Conservation (phyloP, 2,329 filamentous ascomycete genomes). For the Monilinia fructigena region DNA sequence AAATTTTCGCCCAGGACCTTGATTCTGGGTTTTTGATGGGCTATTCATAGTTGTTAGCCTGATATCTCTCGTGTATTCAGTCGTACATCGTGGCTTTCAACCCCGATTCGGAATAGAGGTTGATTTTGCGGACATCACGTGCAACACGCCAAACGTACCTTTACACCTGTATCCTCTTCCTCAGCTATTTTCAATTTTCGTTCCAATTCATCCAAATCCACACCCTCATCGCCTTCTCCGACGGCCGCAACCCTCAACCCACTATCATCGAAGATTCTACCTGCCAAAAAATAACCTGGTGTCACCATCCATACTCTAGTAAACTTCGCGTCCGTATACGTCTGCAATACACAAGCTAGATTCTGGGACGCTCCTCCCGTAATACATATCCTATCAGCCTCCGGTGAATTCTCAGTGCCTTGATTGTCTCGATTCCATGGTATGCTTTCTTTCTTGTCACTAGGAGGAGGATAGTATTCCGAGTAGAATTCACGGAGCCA, state of each 20-base stretch:
- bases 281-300: constrained; percentile 82
- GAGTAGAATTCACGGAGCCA: constrained; percentile 62
- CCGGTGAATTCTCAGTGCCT: neutral
- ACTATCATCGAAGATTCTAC: constrained; percentile 79
- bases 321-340: constrained; percentile 74
- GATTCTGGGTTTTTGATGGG: constrained; percentile 42
- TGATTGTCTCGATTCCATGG: constrained; percentile 2
- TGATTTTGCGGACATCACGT: neutral
- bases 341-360: constrained; percentile 71
- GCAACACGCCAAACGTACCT: constrained; percentile 4
- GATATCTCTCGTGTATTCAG: neutral
- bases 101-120: neutral
- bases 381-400: constrained; percentile 65
- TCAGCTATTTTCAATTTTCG: constrained; percentile 28
- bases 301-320: constrained; percentile 81
- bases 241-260: constrained; percentile 71
- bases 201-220: constrained; percentile 65
- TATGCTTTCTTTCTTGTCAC: neutral
- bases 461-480: neutral
- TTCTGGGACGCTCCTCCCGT: constrained; percentile 85
- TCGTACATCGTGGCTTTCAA: neutral
- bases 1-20: constrained; percentile 69
- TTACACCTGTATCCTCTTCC: constrained; percentile 16
- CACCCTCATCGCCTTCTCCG: constrained; percentile 74
- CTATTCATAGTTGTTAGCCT: constrained; percentile 15